These are phyloP conservation scores for Megacollybia platyphylla DNA, from an alignment of 1,284 basidiomycete species.

Conservation along the genomic window DNA sequence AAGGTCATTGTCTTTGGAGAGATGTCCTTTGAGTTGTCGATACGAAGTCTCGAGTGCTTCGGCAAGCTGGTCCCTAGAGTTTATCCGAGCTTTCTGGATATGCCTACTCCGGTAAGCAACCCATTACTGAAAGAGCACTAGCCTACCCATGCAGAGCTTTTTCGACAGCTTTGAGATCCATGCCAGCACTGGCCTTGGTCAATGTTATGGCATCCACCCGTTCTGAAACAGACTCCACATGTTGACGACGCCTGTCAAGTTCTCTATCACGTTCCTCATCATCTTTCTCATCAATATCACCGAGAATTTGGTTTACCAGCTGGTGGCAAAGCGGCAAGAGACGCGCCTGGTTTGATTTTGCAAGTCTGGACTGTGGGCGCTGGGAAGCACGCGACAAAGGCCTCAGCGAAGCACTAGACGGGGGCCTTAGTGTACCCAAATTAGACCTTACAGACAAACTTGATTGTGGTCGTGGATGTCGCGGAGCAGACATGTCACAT, in stretches of 20 bases:
- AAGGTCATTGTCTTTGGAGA: slow-evolving; percentile 38
- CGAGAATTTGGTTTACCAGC: slow-evolving; percentile 41
- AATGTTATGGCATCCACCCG: slow-evolving; percentile 31
- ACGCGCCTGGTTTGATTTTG: slow-evolving; percentile 31
- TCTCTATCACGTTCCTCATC: slow-evolving; percentile 30
- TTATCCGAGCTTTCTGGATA: slow-evolving; percentile 56
- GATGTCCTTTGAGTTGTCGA: slow-evolving; percentile 31
- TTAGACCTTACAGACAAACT: not conserved
- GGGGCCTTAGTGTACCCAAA: slow-evolving; percentile 11
- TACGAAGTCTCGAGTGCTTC: slow-evolving; percentile 43
- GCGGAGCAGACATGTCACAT: not conserved
- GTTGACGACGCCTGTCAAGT: slow-evolving; percentile 24
- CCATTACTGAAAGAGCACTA: slow-evolving; percentile 1
- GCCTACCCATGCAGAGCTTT: slow-evolving; percentile 45
- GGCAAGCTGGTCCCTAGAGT: slow-evolving; percentile 44
- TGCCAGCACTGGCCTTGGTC: slow-evolving; percentile 38
- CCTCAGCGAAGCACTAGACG: slow-evolving; percentile 20
- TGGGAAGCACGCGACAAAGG: slow-evolving; percentile 43
- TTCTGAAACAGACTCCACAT: slow-evolving; percentile 39
- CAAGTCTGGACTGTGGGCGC: slow-evolving; percentile 38
- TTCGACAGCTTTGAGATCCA: slow-evolving; percentile 42
- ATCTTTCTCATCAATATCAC: slow-evolving; percentile 26
- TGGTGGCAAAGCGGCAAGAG: slow-evolving; percentile 40
- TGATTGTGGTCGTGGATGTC: not conserved
- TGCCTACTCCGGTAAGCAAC: slow-evolving; percentile 22